Base-by-base conservation (phyloP, 2,329 filamentous ascomycete species). In the Grosmannia clavigera region DNA sequence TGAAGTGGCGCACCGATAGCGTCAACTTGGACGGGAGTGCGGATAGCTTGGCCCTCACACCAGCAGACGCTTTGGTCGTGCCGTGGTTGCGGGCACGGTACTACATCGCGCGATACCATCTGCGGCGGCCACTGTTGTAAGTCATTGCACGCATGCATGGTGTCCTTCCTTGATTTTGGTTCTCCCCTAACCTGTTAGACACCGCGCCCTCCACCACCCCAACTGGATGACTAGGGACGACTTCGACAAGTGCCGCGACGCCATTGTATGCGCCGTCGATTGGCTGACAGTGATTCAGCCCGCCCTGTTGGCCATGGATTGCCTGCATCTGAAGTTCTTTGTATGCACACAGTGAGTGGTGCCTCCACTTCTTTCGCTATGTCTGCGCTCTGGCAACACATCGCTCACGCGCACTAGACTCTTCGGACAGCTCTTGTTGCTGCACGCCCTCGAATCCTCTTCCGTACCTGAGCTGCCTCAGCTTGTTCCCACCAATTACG, bases 51-150 rank as follows among this genome's bases (percentile, higher is more conserved):
- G 5, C 6, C 29, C 22, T 46, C 9, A 61, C 61, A 1, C 60
- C 60, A 1, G 60, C 59, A 16, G 50, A 62, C 35, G 43, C 61
- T 1, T 40, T 66, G 5, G 65, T 66, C 4, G 65, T 64, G 16
- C 65, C 65, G 11, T 66, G 65, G 65, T 61, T 66, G 43, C 61
- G 61, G 29, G 63, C 62, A 0, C 65, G 65, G 11, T 66, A 65
- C 52, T 60, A 58, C 38, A 65, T 66, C 19, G 58, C 64, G 3
- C 61, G 62, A 11, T 66, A 66, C 52, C 65, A 66, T n/a, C 48
- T 66, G 31, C 62, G 61, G 1, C 61, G 65, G 4, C 65, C 65
- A 0, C 58, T 66, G 2, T 55, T 66, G 55, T 60, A n/a, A 33
- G 58, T 53, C 27, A 2, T 58, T 31, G 5, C 14, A n/a, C 27